phyloP scores from a whole-genome alignment of 345 rosid genomes.

The Populus deltoides region DNA sequence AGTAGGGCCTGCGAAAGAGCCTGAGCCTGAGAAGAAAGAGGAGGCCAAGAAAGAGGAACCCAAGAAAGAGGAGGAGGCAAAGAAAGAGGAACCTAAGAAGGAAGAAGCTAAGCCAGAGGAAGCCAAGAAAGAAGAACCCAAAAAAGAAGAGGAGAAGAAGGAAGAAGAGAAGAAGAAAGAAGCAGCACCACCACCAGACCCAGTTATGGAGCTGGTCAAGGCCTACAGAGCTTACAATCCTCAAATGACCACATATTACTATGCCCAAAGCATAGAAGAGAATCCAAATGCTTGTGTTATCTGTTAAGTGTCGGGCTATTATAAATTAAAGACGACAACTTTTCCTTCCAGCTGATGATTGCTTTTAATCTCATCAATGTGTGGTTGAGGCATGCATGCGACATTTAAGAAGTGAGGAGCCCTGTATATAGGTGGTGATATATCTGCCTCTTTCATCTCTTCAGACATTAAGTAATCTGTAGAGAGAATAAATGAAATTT shows the following conservation, averaged over 20 bases:
- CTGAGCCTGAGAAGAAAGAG: conserved; percentile 57
- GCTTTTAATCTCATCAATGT: conserved; percentile 29
- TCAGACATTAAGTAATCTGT: conserved; percentile 12
- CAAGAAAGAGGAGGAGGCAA: conserved; percentile 38
- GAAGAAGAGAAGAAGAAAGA: conserved; percentile 22
- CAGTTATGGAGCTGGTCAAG: conserved; percentile 66
- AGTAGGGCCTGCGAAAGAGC: conserved; percentile 85
- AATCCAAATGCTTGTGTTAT: conserved; percentile 91
- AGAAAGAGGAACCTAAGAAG: conserved; percentile 38
- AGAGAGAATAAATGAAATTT: conserved; percentile 29
- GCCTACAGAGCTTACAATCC: conserved; percentile 87
- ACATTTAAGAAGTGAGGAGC: conserved; percentile 13
- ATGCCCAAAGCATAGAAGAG: conserved; percentile 87
- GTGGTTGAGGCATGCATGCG: conserved; percentile 18
- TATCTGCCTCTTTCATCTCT: conserved; percentile 14
- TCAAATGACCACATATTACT: conserved; percentile 59
- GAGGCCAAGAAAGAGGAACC: conserved; percentile 46
- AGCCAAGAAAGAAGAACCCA: conserved; percentile 24
- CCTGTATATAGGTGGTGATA: conserved; percentile 25
- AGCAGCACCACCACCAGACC: conserved; percentile 44
- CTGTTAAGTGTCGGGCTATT: conserved; percentile 23
- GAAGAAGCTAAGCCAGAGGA: conserved; percentile 24
- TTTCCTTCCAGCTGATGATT: conserved; percentile 16
- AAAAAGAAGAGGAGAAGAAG: conserved; percentile 32
- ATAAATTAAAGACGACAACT: neutral